A percentile compares a stretch with the other conserved stretches of the same genome.
These are phyloP conservation scores for Boeremia lycopersici DNA, from an alignment of 2,329 filamentous ascomycete genomes.

Conservation along the genomic window DNA sequence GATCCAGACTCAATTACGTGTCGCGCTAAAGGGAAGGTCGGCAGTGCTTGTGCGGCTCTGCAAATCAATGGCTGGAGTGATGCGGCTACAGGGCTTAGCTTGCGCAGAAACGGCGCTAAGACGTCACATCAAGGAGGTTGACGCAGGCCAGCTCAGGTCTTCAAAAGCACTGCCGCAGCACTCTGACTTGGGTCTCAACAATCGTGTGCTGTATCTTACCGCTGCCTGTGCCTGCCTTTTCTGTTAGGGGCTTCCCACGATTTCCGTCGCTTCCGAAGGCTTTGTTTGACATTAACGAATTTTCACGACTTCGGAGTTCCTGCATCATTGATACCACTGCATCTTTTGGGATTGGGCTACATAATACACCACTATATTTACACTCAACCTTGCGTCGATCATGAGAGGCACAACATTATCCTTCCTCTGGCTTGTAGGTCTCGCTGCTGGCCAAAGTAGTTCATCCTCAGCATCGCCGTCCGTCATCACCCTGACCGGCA, in stretches of 20 bases:
- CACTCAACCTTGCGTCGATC: constrained; percentile 13
- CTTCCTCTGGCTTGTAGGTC: constrained; percentile 33
- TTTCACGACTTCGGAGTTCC: constrained; percentile 4
- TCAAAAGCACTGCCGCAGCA: constrained; percentile 15
- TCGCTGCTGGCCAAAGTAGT: constrained; percentile 31
- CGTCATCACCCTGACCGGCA: constrained; percentile 34
- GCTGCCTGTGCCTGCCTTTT: constrained; percentile 3
- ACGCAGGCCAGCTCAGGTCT: constrained; percentile 3
- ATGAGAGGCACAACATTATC: constrained; percentile 31
- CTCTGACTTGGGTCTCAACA: constrained; percentile 13
- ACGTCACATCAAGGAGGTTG: constrained; percentile 16
- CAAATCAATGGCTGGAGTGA: constrained; percentile 13
- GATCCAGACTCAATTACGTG: constrained; percentile 13
- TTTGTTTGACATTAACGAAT: constrained; percentile 6
- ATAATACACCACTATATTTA: constrained; percentile 14
- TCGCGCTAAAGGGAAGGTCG: constrained; percentile 8
- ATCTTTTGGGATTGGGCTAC: constrained; percentile 1
- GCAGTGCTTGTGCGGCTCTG: constrained; percentile 14
- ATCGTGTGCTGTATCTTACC: constrained; percentile 4
- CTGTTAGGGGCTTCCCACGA: background rate
- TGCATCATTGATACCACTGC: constrained; percentile 3
- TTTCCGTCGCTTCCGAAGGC: constrained; percentile 1
- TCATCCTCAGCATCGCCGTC: constrained; percentile 30
- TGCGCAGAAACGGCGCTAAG: constrained; percentile 2
- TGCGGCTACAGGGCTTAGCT: constrained; percentile 12